Evolutionary conservation across 306 rosid genomes (phyloP).

Genomic region (Rosa chinensis): DNA sequence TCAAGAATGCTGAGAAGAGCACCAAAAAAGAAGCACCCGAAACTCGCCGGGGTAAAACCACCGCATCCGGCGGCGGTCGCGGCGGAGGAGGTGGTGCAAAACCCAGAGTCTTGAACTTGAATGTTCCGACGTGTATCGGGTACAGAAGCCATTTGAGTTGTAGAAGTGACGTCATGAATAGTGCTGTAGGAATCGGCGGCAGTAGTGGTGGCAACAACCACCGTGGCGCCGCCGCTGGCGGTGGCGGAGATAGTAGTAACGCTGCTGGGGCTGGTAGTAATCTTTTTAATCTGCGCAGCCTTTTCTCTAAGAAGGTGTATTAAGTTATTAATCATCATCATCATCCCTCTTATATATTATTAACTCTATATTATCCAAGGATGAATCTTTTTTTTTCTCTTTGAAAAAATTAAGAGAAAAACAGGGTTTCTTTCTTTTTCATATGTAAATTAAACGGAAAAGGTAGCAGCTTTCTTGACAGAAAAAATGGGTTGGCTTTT

Average conservation of each 20-base stretch:
- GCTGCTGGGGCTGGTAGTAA: conserved; percentile 53
- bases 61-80: not conserved
- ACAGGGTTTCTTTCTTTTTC: not conserved
- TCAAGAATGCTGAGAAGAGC: conserved; percentile 31
- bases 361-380: not conserved
- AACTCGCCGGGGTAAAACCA: conserved; percentile 44
- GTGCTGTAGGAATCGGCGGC: conserved; percentile 27
- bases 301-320: conserved; percentile 70
- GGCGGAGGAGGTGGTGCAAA: conserved; percentile 23
- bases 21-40: conserved; percentile 38
- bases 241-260: conserved; percentile 21
- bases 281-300: conserved; percentile 71
- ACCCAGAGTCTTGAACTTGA: conserved; percentile 67
- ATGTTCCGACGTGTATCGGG: conserved; percentile 83
- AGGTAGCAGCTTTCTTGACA: not conserved
- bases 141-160: conserved; percentile 68
- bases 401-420: not conserved
- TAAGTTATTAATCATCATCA: conserved; percentile 19
- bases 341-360: no score
- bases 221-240: conserved; percentile 12
- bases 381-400: not conserved
- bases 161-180: conserved; percentile 51
- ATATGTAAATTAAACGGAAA: conserved; percentile 10
- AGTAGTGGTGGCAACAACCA: conserved; percentile 11
- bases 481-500: not conserved